These are phyloP conservation scores for Austroboletus eburneus DNA, from an alignment of 768 basidiomycete species.

Conservation along the genomic window DNA sequence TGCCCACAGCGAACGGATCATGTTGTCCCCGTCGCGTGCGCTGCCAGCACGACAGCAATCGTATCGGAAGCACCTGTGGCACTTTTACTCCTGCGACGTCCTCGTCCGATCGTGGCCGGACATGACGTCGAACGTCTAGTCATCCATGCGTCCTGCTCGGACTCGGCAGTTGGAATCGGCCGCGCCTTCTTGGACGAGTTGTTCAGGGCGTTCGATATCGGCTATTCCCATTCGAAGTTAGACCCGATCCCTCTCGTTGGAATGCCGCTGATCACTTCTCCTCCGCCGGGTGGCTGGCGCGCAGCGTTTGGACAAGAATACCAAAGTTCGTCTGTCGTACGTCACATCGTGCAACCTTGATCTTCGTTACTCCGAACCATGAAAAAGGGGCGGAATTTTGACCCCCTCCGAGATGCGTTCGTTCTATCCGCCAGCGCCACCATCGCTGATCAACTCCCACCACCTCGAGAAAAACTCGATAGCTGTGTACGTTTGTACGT, in stretches of 20 bases:
- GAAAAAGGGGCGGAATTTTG: neutral
- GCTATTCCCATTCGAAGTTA: neutral
- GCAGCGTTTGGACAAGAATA: neutral
- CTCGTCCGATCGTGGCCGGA: neutral
- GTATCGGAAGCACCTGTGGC: neutral
- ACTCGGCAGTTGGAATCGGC: neutral
- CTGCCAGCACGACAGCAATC: neutral
- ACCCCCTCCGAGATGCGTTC: neutral
- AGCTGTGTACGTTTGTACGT: conserved; percentile 1
- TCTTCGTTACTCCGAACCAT: neutral
- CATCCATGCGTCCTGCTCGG: neutral
- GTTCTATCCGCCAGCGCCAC: neutral
- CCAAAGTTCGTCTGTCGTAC: neutral
- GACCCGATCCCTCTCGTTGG: neutral
- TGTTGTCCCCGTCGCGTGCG: no score
- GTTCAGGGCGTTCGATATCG: neutral
- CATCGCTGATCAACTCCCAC: neutral
- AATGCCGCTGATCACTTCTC: neutral
- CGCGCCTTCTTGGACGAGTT: neutral
- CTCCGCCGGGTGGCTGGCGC: neutral
- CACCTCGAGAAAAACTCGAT: no score
- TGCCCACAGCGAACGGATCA: neutral
- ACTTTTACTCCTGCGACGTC: neutral
- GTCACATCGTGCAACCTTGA: neutral
- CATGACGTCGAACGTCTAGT: neutral